Evolutionary conservation across 805 yeast genomes (phyloP).

Genomic region (Candida stauntonica): DNA sequence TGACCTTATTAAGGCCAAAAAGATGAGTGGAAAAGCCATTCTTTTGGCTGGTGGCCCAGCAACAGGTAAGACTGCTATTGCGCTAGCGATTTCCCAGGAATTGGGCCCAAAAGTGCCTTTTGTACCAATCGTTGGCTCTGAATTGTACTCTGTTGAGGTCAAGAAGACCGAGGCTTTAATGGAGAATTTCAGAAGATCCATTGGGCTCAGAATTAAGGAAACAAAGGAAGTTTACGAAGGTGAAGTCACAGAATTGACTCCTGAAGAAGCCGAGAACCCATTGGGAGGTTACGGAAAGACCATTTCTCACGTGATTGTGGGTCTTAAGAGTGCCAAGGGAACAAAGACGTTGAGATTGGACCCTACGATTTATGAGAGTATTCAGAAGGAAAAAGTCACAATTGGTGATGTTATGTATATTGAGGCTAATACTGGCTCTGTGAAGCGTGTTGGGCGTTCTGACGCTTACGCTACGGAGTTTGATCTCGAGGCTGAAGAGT

Average conservation of each 20-base stretch:
- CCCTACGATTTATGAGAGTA: conserved; percentile 88
- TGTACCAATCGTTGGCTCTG: conserved; percentile 95
- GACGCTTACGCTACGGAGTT: conserved; percentile 98
- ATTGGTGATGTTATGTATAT: conserved; percentile 97
- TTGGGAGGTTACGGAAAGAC: conserved; percentile 98
- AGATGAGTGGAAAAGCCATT: conserved; percentile 94
- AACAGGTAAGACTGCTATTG: conserved; percentile 96
- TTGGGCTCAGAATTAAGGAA: conserved; percentile 93
- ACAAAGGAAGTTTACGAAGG: conserved; percentile 98
- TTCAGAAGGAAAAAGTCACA: conserved; percentile 89
- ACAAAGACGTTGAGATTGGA: conserved; percentile 85
- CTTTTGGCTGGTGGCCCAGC: conserved; percentile 97
- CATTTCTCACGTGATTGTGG: conserved; percentile 88
- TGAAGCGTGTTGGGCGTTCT: conserved; percentile 95
- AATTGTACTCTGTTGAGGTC: conserved; percentile 91
- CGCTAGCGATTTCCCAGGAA: conserved; percentile 92
- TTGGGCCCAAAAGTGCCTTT: conserved; percentile 97
- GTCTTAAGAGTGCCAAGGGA: conserved; percentile 88
- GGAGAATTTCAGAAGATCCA: conserved; percentile 96
- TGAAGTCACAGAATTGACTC: conserved; percentile 92
- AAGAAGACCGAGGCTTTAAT: conserved; percentile 93
- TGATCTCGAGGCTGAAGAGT: conserved; percentile 97
- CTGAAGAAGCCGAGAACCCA: conserved; percentile 95
- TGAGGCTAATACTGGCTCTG: conserved; percentile 97
- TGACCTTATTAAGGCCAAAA: conserved; percentile 86